Conservation (phyloP, 805 yeast species). For the Saturnispora sanitii region DNA sequence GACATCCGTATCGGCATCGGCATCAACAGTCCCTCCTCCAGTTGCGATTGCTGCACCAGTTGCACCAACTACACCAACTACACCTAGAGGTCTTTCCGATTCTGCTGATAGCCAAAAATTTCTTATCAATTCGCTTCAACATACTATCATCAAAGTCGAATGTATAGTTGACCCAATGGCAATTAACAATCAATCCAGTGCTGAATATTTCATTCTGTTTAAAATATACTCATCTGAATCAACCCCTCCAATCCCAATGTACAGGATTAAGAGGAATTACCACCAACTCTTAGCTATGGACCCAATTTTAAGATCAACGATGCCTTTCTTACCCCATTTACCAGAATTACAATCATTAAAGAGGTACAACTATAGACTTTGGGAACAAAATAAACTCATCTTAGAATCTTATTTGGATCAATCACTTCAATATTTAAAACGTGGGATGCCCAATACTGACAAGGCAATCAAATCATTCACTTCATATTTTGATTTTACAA, state of each 20-base stretch:
- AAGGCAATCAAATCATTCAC: conserved; percentile 18
- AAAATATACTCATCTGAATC: conserved; percentile 55
- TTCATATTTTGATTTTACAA: conserved; percentile 21
- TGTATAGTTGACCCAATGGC: conserved; percentile 25
- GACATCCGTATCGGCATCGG: too few relatives aligned
- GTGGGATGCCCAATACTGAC: conserved; percentile 9
- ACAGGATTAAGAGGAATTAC: conserved; percentile 60
- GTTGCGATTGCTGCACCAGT: not conserved
- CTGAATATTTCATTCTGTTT: conserved; percentile 53
- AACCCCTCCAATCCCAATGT: conserved; percentile 42
- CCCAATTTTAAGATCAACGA: conserved; percentile 40
- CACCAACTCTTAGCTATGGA: conserved; percentile 56
- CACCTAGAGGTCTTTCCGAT: conserved; percentile 1
- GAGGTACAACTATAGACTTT: conserved; percentile 23
- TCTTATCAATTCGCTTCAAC: conserved; percentile 21
- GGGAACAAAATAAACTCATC: conserved; percentile 27
- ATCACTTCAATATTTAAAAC: conserved; percentile 11
- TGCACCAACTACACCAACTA: not conserved
- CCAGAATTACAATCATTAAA: conserved; percentile 20
- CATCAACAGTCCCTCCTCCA: too few relatives aligned
- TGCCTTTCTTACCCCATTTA: conserved; percentile 20
- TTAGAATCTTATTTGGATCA: conserved; percentile 25
- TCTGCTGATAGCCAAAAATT: conserved; percentile 17
- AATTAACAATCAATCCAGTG: conserved; percentile 26
- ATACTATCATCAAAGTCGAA: conserved; percentile 24